Evolutionary conservation across 2,329 filamentous ascomycete genomes (phyloP), one percentile per base, ranked within the genome.

Genomic region (Trichocomaceae sp.): DNA sequence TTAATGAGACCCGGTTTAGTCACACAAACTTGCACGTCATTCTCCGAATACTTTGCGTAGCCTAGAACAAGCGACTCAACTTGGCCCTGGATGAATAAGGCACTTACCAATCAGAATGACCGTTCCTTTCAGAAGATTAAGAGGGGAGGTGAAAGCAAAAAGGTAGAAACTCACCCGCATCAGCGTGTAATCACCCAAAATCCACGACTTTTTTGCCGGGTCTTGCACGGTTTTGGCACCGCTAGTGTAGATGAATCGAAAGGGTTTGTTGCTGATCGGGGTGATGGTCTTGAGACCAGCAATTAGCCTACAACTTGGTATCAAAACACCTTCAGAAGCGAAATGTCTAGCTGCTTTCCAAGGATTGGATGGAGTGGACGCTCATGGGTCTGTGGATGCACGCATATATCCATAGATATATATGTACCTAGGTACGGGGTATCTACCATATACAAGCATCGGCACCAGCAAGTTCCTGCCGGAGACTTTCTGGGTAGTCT

Each of bases 221-320:
- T 82, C 79, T 1, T 77, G 71, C 58, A 74, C 71, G 2, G 70
- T 69, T 1, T 62, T 65, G 1, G 65, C 60, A 2, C 78, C 80
- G 58, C 78, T 82, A 57, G 77, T 69, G 60, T 79, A 80, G 2
- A 79, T 49, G 56, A 79, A 80, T 1, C 72, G 72, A 33, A 79
- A 66, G 0, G 77, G 74, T 44, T 63, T 67, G 52, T 15, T 10
- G 61, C 2, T 49, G 44, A 37, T 52, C 55, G 37, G 56, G 6
- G 64, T 61, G 2, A 78, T 68, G 0, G 69, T 66, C n/a, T 74
- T 61, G 20, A 77, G 57, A 0, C 66, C 70, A 1, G 52, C 59
- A 2, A 71, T 46, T 0, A 55, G 41, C 56, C 56, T 58, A 39
- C 39, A 41, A 8, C 12, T n/a, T 10, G 4, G 64, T 10, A n/a